These are phyloP conservation scores for Glycine tomentella DNA, from an alignment of 306 rosid species.

Conservation along the genomic window DNA sequence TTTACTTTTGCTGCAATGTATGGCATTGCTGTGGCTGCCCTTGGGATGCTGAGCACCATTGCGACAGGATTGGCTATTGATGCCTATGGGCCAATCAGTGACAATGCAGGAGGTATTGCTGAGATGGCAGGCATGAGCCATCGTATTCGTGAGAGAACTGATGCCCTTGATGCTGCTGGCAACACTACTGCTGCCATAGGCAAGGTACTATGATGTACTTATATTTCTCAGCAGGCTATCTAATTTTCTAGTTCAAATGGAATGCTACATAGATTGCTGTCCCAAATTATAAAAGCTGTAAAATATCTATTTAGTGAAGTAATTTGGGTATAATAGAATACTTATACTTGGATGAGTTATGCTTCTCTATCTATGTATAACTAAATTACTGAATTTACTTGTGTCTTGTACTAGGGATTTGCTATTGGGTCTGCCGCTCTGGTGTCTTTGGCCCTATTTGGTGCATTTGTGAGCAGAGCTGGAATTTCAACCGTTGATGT, in stretches of 20 bases:
- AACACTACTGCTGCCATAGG: slow-evolving; percentile 91
- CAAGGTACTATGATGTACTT: slow-evolving; percentile 59
- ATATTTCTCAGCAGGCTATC: background rate
- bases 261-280: background rate
- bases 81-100: slow-evolving; percentile 87
- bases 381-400: background rate
- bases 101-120: slow-evolving; percentile 89
- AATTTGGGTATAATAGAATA: background rate
- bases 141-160: slow-evolving; percentile 85
- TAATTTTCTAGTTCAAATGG: slow-evolving; percentile 1
- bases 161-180: slow-evolving; percentile 91
- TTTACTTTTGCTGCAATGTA: slow-evolving; percentile 85
- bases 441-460: slow-evolving; percentile 79
- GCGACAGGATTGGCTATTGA: slow-evolving; percentile 87
- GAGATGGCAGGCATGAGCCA: slow-evolving; percentile 94
- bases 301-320: background rate
- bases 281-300: background rate
- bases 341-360: background rate
- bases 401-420: slow-evolving; percentile 59
- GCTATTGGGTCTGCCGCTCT: slow-evolving; percentile 85
- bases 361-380: background rate
- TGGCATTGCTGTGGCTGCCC: slow-evolving; percentile 81
- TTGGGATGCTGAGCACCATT: slow-evolving; percentile 83
- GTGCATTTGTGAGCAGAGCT: slow-evolving; percentile 82
- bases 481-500: slow-evolving; percentile 77